Base-by-base conservation (phyloP, 1,139 yeast species). In the Pichiaceae sp. region DNA sequence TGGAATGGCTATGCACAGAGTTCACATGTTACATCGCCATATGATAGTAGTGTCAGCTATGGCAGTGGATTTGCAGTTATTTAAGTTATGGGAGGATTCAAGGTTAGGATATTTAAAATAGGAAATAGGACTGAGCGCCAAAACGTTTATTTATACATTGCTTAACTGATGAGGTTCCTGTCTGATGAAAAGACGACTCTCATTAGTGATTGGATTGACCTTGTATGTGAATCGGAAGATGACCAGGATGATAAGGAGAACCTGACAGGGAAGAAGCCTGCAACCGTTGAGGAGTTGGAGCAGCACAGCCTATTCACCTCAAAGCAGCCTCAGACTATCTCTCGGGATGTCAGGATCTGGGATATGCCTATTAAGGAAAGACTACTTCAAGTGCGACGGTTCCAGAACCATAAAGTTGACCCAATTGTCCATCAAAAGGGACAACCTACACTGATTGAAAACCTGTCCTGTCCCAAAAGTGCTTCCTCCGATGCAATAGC, bases 1-100 rank as follows among this genome's bases (percentile, higher is more conserved):
- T 87, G 96, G 95, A 66, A 81, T 16, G 87, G 85, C 1, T 91
- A 91, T 54, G 65, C 81, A 1, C 97, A 91, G 58, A 83, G 95
- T 51, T 74, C 78, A 36, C 56, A 59, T 18, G 94, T 70, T 2
- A 49, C 48, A 0, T 53, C 57, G 16, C 49, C 63, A 2, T 45
- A 53, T 17, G 96, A 87, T 37, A 76, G 89, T 49, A 80, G 96
- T 61, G 95, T 91, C 32, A 81, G 94, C 41, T 91, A 91, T 56
- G 95, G 93, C 1, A 75, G 95, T 34, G 97, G 94, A 0, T 84
- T 74, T 52, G 84, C 75, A 9, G 54, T 62, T 11, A 33, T 43
- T 15, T 47, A 20, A 34, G 31, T 17, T 29, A 11, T 17, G 5
- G 7, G 16, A 8, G 14, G 17, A 16, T 29, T 6, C n/a, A 29